A percentile compares a stretch with the other conserved stretches of the same genome.
Conservation (phyloP, 2,329 filamentous ascomycete genomes). For the Fusarium neocosmosporiellum region DNA sequence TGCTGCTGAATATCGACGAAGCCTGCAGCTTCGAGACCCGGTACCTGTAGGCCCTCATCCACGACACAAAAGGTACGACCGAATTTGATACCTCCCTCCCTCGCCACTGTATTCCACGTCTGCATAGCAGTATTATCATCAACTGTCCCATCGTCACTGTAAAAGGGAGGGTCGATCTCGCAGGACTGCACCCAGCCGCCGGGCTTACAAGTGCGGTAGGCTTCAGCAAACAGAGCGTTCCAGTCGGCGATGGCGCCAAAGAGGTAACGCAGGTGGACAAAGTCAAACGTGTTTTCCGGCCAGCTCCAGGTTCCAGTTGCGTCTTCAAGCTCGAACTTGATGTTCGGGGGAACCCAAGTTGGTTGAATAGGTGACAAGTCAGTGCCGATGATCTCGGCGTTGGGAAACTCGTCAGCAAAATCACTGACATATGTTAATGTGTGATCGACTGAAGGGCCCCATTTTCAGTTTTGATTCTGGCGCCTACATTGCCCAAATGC, state of each 20-base stretch:
- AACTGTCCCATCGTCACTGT: slow-evolving; percentile 12
- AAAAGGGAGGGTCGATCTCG: slow-evolving; percentile 12
- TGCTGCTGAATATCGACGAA: slow-evolving; percentile 8
- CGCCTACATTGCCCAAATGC: slow-evolving; percentile 20
- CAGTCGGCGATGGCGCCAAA: slow-evolving; percentile 19
- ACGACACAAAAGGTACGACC: slow-evolving; percentile 10
- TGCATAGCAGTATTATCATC: slow-evolving; percentile 4
- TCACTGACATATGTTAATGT: slow-evolving; percentile 2
- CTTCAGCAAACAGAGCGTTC: slow-evolving; percentile 7
- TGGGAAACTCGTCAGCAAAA: slow-evolving; percentile 15
- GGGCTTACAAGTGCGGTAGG: slow-evolving; percentile 5
- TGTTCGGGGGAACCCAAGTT: slow-evolving; percentile 8
- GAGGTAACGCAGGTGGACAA: slow-evolving; percentile 22
- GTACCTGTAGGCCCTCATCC: slow-evolving; percentile 5
- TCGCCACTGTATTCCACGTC: background rate
- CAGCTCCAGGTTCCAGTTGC: slow-evolving; percentile 6
- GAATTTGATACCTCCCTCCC: slow-evolving; percentile 3
- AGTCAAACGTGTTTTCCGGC: slow-evolving; percentile 11
- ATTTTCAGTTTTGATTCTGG: background rate
- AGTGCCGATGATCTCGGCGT: slow-evolving; percentile 9
- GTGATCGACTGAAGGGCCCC: background rate
- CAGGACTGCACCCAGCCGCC: slow-evolving; percentile 18
- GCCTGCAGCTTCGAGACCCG: background rate
- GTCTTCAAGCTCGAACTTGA: slow-evolving; percentile 17
- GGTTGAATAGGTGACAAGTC: slow-evolving; percentile 18